These are phyloP conservation scores for Fusarium pseudograminearum DNA, from an alignment of 2,329 filamentous ascomycete genomes.

Conservation along the genomic window DNA sequence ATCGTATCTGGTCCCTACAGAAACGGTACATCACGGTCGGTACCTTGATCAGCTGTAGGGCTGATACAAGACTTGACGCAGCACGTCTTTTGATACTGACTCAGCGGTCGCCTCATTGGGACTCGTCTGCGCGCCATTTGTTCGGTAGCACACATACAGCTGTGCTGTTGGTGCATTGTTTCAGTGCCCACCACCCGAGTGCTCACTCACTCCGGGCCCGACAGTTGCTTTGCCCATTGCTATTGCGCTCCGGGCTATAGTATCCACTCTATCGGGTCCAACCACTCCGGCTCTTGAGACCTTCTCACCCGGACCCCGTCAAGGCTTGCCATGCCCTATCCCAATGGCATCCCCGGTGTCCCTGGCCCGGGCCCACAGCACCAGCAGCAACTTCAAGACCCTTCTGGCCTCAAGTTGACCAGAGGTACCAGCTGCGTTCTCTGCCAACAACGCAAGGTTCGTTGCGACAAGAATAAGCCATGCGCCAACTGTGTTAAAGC, in stretches of 20 bases:
- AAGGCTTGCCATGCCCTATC: conserved; percentile 39
- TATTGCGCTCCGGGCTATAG: conserved; percentile 12
- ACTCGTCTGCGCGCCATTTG: conserved; percentile 16
- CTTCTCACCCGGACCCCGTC: neutral
- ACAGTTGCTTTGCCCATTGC: conserved; percentile 6
- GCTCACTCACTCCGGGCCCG: conserved; percentile 10
- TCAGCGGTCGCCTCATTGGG: conserved; percentile 17
- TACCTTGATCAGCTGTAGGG: conserved; percentile 11
- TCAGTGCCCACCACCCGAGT: conserved; percentile 1
- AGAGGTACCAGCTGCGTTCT: conserved; percentile 74
- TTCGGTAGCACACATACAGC: conserved; percentile 1
- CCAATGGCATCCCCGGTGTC: conserved; percentile 36
- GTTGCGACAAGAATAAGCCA: conserved; percentile 78
- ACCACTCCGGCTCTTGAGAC: conserved; percentile 6
- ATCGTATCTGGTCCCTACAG: conserved; percentile 13
- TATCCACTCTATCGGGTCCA: conserved; percentile 27
- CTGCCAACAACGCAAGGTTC: conserved; percentile 82
- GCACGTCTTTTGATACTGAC: conserved; percentile 7
- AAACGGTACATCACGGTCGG: conserved; percentile 10
- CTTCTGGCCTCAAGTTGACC: conserved; percentile 65
- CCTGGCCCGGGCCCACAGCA: conserved; percentile 42
- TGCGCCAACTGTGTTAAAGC: conserved; percentile 77
- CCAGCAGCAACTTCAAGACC: conserved; percentile 50
- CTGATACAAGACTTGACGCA: conserved; percentile 35
- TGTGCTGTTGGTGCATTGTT: conserved; percentile 10